Conservation (phyloP, 306 rosid species). For the Glycyrrhiza uralensis region DNA sequence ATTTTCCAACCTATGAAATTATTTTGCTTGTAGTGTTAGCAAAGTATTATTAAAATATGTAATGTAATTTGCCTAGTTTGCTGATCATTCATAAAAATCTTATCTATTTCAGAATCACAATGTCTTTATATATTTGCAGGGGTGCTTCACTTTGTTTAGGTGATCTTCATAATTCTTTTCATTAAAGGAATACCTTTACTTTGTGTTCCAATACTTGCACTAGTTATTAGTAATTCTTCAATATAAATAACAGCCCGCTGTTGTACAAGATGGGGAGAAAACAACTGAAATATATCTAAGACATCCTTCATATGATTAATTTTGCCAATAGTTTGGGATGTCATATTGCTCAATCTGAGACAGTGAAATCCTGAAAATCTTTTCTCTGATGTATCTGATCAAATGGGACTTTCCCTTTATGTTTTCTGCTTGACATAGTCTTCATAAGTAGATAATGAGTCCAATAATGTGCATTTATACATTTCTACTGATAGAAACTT, state of each 20-base stretch:
- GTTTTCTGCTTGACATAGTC: constrained; percentile 15
- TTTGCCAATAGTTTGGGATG: constrained; percentile 15
- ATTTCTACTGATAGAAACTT: neutral
- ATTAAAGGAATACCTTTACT: constrained; percentile 6
- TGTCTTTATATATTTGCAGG: constrained; percentile 52
- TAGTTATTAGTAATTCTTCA: constrained; percentile 17
- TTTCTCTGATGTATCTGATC: constrained; percentile 16
- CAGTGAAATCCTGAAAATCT: neutral
- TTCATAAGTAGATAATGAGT: constrained; percentile 7
- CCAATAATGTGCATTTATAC: neutral
- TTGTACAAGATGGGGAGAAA: constrained; percentile 13
- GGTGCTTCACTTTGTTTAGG: constrained; percentile 76
- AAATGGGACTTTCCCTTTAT: neutral
- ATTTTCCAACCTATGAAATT: too few relatives aligned
- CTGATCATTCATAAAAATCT: constrained; percentile 19
- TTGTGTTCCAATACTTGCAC: neutral
- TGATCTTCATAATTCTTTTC: constrained; percentile 25
- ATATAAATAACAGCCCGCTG: neutral
- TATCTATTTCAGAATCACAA: constrained; percentile 6
- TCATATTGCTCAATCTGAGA: neutral
- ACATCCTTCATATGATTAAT: neutral
- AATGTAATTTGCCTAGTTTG: neutral
- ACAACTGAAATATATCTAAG: neutral
- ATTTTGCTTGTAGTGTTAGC: neutral
- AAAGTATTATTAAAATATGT: neutral